Base-by-base conservation (phyloP, 805 yeast genomes). In the Candida qinlingensis region DNA sequence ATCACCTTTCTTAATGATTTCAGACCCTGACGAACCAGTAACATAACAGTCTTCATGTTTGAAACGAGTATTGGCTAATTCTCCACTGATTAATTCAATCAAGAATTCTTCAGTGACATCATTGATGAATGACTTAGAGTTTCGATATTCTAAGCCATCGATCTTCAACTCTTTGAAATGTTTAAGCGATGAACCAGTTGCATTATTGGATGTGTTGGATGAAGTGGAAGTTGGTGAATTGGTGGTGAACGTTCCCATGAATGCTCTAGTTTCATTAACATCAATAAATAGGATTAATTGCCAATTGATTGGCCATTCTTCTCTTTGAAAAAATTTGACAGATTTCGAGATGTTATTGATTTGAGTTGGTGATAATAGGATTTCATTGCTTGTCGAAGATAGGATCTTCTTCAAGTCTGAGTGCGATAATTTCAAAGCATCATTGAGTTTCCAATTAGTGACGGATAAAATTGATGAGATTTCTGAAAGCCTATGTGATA, bases 361-460 rank as follows among this genome's bases (percentile, higher is more conserved):
- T 33, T 19, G 36, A 11, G n/a, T 41, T 30, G 29, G n/a, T 33
- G 37, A 19, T 4, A 37, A 19, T 13, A 31, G 8, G 11, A 31
- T 11, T 8, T 31, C 34, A 34, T 7, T 11, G 33, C 13, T 13
- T 41, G 44, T 6, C 46, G 47, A 25, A 3, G 39, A 10, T 11
- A 60, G 60, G 25, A 69, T 47, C 41, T 62, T 65, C 36, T 57
- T 57, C 25, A 73, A 60, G 59, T 83, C 90, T 26, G 69, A 70
- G 3, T 72, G 70, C 3, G 72, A 67, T 30, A 86, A 57, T 33
- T 66, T 71, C 42, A 85, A 72, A 38, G 78, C 73, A 38, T 76
- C 79, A 54, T 78, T 78, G n/a, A 72, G 68, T 6, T 79, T 73
- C 94, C 94, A 87, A 30, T 83, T 87, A 0, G 83, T 76, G 0